A percentile compares a stretch with the other conserved stretches of the same genome.
These are phyloP conservation scores for Kalanchoe fedtschenkoi DNA, from an alignment of 164 flowering plant genomes.

Conservation along the genomic window DNA sequence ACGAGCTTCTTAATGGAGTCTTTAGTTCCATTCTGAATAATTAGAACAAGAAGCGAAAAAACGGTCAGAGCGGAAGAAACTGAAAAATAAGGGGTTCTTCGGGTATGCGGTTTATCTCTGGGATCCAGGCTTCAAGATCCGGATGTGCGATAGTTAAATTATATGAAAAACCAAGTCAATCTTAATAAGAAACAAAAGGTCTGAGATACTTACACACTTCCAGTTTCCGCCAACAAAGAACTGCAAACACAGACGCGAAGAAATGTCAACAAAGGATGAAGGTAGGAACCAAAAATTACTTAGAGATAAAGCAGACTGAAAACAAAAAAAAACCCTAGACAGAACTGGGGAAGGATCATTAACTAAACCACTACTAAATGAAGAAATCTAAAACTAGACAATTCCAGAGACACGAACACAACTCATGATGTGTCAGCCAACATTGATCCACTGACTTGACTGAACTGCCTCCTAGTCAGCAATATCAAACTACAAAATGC, in stretches of 20 bases:
- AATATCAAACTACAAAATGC: background rate
- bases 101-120: background rate
- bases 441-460: background rate
- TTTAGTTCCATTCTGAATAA: slow-evolving; percentile 74
- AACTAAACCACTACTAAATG: too few relatives aligned
- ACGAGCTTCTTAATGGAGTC: slow-evolving; percentile 86
- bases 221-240: slow-evolving; percentile 99
- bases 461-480: background rate
- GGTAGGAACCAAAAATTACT: background rate
- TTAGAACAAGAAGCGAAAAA: slow-evolving; percentile 6
- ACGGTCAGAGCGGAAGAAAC: background rate
- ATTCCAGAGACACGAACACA: background rate
- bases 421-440: background rate
- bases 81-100: background rate
- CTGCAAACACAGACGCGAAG: slow-evolving; percentile 42
- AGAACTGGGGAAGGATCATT: background rate
- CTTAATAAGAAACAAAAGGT: background rate
- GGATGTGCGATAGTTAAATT: background rate
- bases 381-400: background rate
- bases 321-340: background rate
- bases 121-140: background rate
- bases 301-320: background rate
- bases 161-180: background rate
- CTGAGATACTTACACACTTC: slow-evolving; percentile 80
- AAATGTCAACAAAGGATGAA: background rate